Evolutionary conservation across 441 rosid genomes (phyloP).

Genomic region (Mallotus repandus): DNA sequence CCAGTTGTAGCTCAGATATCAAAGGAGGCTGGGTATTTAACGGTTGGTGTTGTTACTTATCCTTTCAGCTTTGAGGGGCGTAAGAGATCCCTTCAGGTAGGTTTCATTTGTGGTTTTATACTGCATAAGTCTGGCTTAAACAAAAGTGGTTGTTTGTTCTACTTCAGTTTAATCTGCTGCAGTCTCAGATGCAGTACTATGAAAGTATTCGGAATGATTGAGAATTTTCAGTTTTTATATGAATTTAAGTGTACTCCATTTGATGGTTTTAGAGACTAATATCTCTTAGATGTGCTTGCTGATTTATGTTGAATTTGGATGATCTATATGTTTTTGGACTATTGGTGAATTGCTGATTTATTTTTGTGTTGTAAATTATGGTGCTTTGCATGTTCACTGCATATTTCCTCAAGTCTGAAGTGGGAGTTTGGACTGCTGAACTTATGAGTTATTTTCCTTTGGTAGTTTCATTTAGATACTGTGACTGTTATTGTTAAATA

Average conservation of each 20-base stretch:
- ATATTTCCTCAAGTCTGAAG: neutral
- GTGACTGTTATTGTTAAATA: neutral
- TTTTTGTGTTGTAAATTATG: neutral
- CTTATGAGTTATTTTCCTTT: neutral
- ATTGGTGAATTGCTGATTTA: neutral
- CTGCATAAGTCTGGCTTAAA: neutral
- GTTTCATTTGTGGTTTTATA: constrained; percentile 23
- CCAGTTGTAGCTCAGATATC: constrained; percentile 95
- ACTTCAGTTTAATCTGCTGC: neutral
- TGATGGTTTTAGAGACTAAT: neutral
- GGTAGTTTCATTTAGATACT: neutral
- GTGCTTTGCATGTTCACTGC: too few relatives aligned
- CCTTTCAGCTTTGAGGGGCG: constrained; percentile 99
- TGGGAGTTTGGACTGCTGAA: neutral
- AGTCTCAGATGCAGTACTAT: neutral
- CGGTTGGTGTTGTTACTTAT: constrained; percentile 97
- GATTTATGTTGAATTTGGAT: neutral
- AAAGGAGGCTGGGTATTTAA: constrained; percentile 89
- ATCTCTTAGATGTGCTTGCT: neutral
- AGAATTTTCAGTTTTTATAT: neutral
- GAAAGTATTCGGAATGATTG: neutral
- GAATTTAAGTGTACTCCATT: neutral
- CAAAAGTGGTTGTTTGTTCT: neutral
- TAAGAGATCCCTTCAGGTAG: constrained; percentile 85
- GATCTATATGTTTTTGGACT: neutral